Conservation (phyloP, 208 protist genomes). For the Wallacemonas collosoma region DNA sequence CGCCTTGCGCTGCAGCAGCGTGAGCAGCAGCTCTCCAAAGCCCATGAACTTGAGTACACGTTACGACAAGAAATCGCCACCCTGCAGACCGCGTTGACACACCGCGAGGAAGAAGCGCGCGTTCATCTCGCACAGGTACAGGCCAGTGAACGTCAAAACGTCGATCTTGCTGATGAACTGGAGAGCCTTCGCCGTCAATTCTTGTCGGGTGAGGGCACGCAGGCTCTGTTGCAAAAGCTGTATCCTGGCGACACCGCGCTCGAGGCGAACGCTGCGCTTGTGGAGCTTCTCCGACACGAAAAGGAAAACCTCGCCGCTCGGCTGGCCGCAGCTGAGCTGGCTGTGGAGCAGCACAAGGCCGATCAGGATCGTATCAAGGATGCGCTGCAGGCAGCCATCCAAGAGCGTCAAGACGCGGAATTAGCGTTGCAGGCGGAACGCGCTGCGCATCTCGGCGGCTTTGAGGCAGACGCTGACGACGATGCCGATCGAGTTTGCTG, state of each 20-base stretch:
- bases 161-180: slow-evolving; percentile 9
- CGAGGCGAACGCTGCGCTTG: slow-evolving; percentile 27
- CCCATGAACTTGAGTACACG: slow-evolving; percentile 8
- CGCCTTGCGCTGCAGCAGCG: slow-evolving; percentile 2
- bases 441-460: slow-evolving; percentile 16
- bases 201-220: slow-evolving; percentile 43
- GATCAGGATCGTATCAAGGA: neutral
- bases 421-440: slow-evolving; percentile 26
- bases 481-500: too few relatives aligned
- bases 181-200: slow-evolving; percentile 34
- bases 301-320: neutral
- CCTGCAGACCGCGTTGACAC: slow-evolving; percentile 23
- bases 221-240: slow-evolving; percentile 50
- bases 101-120: slow-evolving; percentile 15
- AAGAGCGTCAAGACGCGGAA: slow-evolving; percentile 24
- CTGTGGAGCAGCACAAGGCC: slow-evolving; percentile 7
- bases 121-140: neutral
- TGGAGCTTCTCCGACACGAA: slow-evolving; percentile 9
- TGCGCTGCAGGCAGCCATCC: neutral
- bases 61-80: slow-evolving; percentile 17
- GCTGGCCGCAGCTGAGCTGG: slow-evolving; percentile 13
- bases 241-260: slow-evolving; percentile 62
- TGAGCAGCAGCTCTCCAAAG: slow-evolving; percentile 4
- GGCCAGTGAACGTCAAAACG: slow-evolving; percentile 5
- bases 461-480: slow-evolving; percentile 5